Conservation (phyloP, 768 basidiomycete species). For the Pisolithus marmoratus region DNA sequence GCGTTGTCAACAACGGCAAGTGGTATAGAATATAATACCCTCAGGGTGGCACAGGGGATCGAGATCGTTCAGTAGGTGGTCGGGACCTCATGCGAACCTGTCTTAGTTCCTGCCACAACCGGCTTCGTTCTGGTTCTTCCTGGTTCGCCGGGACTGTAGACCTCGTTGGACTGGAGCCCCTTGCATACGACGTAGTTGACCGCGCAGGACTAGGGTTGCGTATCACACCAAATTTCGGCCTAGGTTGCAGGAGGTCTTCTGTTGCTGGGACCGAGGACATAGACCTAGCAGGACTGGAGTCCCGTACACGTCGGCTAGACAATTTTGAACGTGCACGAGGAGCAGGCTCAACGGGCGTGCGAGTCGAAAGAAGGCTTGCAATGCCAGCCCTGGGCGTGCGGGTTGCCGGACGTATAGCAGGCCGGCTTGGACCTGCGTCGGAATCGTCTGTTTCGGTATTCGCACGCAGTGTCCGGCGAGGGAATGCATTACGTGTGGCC, state of each 20-base stretch:
- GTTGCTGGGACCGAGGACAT: slow-evolving; percentile 16
- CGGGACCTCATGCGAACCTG: slow-evolving; percentile 44
- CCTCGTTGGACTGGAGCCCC: slow-evolving; percentile 23
- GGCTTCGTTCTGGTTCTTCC: slow-evolving; percentile 37
- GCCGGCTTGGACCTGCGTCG: slow-evolving; percentile 21
- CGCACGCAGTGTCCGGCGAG: slow-evolving; percentile 20
- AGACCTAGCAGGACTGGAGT: slow-evolving; percentile 29
- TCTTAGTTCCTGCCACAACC: slow-evolving; percentile 52
- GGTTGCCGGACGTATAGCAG: slow-evolving; percentile 21
- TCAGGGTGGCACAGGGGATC: slow-evolving; percentile 34
- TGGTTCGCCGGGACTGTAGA: slow-evolving; percentile 25
- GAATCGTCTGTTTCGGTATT: slow-evolving; percentile 30
- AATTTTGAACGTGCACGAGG: slow-evolving; percentile 22
- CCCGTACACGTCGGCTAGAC: slow-evolving; percentile 20
- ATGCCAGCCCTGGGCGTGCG: slow-evolving; percentile 28
- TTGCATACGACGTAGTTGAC: slow-evolving; percentile 24
- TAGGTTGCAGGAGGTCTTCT: slow-evolving; percentile 21
- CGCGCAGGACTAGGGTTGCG: slow-evolving; percentile 36
- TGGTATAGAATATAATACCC: slow-evolving; percentile 7
- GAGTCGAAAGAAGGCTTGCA: slow-evolving; percentile 34
- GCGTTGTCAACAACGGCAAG: slow-evolving; percentile 11
- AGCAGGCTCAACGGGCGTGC: slow-evolving; percentile 21
- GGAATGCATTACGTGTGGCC: slow-evolving; percentile 25
- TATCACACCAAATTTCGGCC: slow-evolving; percentile 32
- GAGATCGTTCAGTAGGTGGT: slow-evolving; percentile 39